These are phyloP conservation scores for Castanea crenata DNA, from an alignment of 306 rosid species.

Conservation along the genomic window DNA sequence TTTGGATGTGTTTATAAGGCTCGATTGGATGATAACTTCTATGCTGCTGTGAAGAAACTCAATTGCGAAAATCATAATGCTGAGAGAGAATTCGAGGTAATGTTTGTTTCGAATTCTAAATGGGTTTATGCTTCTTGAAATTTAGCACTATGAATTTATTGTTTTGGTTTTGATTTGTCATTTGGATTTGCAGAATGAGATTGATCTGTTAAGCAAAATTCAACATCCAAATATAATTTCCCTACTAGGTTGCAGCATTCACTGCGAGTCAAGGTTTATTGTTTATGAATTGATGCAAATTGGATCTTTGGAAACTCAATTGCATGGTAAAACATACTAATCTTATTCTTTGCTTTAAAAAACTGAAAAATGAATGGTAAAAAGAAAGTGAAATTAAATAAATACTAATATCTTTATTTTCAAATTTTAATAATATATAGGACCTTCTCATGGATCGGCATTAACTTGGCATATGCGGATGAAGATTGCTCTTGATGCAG, in stretches of 20 bases:
- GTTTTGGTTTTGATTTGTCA: conserved; percentile 2
- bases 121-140: background rate
- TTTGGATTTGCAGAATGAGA: conserved; percentile 80
- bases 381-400: conserved; percentile 1
- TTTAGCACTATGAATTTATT: background rate
- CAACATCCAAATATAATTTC: conserved; percentile 79
- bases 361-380: background rate
- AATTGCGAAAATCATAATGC: conserved; percentile 60
- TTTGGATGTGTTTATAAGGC: conserved; percentile 95
- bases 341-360: background rate
- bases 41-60: conserved; percentile 79
- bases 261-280: conserved; percentile 55
- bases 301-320: conserved; percentile 80
- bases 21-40: conserved; percentile 57
- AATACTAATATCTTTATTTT: background rate
- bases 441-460: conserved; percentile 75
- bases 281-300: conserved; percentile 84
- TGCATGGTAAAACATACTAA: conserved; percentile 63
- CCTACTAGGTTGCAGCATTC: conserved; percentile 64
- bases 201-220: conserved; percentile 64
- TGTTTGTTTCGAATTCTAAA: background rate
- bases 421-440: conserved; percentile 30
- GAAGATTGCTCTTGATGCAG: conserved; percentile 94
- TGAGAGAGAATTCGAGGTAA: conserved; percentile 79
- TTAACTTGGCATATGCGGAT: conserved; percentile 90